These are phyloP conservation scores for Aureobasidium sp. DNA, from an alignment of 2,329 filamentous ascomycete species.

Conservation along the genomic window DNA sequence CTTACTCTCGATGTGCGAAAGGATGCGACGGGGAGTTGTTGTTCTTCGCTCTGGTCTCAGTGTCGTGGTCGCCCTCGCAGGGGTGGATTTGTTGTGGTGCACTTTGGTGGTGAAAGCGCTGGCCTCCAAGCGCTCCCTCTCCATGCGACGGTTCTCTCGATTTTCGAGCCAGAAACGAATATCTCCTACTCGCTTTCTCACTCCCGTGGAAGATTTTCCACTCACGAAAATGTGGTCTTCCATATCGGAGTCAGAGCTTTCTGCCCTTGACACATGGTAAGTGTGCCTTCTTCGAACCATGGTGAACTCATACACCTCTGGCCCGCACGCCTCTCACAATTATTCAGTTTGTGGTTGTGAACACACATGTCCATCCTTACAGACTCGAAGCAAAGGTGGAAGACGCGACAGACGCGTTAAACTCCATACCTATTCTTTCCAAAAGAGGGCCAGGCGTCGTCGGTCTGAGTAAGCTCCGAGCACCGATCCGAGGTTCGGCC, in stretches of 20 bases:
- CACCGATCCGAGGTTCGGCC: background rate
- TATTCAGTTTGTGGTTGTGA: background rate
- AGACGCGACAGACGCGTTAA: constrained; percentile 10
- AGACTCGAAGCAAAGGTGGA: background rate
- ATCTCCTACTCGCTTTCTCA: background rate
- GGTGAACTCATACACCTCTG: background rate
- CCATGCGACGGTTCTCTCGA: background rate
- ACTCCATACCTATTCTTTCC: constrained; percentile 5
- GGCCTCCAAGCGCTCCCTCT: background rate
- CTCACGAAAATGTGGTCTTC: background rate
- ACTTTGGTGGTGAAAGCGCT: background rate
- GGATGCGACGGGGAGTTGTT: background rate
- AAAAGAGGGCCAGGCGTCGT: background rate
- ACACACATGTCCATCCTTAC: background rate
- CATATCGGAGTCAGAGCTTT: background rate
- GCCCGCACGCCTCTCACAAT: no score
- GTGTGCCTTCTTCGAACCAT: background rate
- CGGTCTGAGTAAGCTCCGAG: background rate
- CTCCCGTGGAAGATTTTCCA: background rate
- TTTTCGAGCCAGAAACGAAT: constrained; percentile 4
- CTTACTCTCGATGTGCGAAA: constrained; percentile 4
- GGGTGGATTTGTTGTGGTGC: background rate
- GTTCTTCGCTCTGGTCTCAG: background rate
- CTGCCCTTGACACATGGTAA: background rate
- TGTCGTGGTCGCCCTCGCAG: background rate